These are phyloP conservation scores for Euphorbia lathyris DNA, from an alignment of 345 rosid species.

Conservation along the genomic window DNA sequence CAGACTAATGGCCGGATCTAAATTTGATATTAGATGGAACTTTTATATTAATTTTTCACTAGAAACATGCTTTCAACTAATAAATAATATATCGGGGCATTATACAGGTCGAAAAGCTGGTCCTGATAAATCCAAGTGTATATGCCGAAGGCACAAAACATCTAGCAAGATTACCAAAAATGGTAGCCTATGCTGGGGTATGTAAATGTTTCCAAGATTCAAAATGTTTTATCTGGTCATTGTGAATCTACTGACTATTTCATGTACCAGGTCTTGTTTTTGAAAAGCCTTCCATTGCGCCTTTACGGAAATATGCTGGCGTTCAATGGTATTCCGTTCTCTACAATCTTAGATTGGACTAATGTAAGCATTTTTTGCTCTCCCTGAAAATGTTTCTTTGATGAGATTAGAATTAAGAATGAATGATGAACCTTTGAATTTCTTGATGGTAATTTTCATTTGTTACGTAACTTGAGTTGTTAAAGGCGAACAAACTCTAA, in stretches of 20 bases:
- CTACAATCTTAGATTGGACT: slow-evolving; percentile 66
- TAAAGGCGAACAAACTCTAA: neutral
- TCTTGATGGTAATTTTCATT: neutral
- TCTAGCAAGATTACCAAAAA: slow-evolving; percentile 56
- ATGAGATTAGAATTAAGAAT: neutral
- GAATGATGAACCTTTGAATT: neutral
- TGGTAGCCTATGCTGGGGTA: slow-evolving; percentile 83
- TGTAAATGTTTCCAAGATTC: slow-evolving; percentile 16
- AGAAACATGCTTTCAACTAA: neutral
- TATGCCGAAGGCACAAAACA: slow-evolving; percentile 76
- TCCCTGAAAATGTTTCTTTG: neutral
- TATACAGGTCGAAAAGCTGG: slow-evolving; percentile 65
- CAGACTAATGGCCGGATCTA: too few species aligned
- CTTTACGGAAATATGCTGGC: slow-evolving; percentile 59
- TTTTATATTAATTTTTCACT: neutral
- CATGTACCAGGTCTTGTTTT: slow-evolving; percentile 52
- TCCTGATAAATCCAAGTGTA: slow-evolving; percentile 73
- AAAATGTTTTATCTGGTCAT: neutral
- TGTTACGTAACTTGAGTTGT: neutral
- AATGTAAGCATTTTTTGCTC: slow-evolving; percentile 42
- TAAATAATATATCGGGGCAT: neutral
- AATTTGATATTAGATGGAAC: too few species aligned
- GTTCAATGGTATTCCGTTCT: slow-evolving; percentile 49
- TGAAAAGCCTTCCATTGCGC: slow-evolving; percentile 67
- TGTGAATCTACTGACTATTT: slow-evolving; percentile 4